phyloP scores from a whole-genome alignment of 257 asterid species.

The Coffea eugenioides region DNA sequence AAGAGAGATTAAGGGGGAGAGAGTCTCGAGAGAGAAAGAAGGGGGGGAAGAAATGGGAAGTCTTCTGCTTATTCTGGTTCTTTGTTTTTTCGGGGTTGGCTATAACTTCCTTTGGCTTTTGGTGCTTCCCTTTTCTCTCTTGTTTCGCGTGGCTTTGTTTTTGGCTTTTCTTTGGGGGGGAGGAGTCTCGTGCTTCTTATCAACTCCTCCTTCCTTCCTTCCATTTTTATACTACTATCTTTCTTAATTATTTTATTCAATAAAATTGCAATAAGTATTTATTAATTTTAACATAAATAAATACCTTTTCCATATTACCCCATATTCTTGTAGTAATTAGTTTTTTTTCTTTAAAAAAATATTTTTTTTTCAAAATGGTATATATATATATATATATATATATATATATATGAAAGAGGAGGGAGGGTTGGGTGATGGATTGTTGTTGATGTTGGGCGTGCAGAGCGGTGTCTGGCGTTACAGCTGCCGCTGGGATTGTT shows the following conservation, averaged over 20 bases:
- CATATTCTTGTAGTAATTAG: no score
- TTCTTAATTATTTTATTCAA: not conserved
- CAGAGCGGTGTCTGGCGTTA: slow-evolving; percentile 25
- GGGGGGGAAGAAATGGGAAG: not conserved
- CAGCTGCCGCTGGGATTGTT: slow-evolving; percentile 29
- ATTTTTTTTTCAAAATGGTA: no score
- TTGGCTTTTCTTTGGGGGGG: slow-evolving; percentile 27
- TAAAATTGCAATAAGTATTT: not conserved
- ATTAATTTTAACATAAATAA: no score
- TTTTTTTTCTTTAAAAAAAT: no score
- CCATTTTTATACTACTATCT: not conserved
- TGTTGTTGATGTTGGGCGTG: slow-evolving; percentile 27
- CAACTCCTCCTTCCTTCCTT: not conserved
- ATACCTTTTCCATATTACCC: no score
- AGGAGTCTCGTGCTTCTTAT: slow-evolving; percentile 38
- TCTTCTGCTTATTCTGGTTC: slow-evolving; percentile 11
- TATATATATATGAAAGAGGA: not conserved
- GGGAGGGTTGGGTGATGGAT: slow-evolving; percentile 16
- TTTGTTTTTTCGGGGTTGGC: slow-evolving; percentile 11
- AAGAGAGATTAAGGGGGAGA: not conserved
- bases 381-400: not conserved
- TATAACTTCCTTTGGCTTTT: not conserved
- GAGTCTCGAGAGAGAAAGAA: not conserved
- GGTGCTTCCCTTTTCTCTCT: not conserved
- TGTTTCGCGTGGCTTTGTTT: slow-evolving; percentile 19